These are phyloP conservation scores for Lactarius vividus DNA, from an alignment of 768 basidiomycete genomes.

Conservation along the genomic window DNA sequence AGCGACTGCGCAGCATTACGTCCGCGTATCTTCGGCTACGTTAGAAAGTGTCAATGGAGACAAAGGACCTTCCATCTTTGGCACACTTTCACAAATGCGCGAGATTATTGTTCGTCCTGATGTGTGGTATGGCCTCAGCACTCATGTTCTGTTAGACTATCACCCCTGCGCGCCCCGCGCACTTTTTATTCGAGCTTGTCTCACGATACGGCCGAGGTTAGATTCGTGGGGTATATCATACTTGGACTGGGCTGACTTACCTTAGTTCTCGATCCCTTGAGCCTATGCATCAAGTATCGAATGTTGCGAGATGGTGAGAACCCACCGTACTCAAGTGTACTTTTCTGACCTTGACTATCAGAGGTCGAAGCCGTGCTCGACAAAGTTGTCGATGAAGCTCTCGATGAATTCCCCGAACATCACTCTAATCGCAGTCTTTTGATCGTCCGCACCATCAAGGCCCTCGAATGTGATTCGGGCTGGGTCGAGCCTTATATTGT, in stretches of 20 bases:
- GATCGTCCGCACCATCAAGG: conserved; percentile 50
- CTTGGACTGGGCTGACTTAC: background rate
- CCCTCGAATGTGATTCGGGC: conserved; percentile 55
- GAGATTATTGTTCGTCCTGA: conserved; percentile 46
- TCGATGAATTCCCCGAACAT: conserved; percentile 38
- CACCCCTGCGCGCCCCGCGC: conserved; percentile 69
- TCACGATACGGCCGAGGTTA: conserved; percentile 60
- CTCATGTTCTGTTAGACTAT: conserved; percentile 52
- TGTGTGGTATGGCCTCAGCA: background rate
- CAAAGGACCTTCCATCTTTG: conserved; percentile 51
- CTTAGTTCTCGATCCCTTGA: conserved; percentile 60
- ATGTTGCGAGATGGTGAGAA: conserved; percentile 75
- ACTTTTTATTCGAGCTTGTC: conserved; percentile 79
- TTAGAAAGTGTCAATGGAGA: conserved; percentile 48
- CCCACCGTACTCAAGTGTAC: background rate
- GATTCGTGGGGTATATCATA: conserved; percentile 22
- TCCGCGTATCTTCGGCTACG: conserved; percentile 67
- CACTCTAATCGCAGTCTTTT: conserved; percentile 43
- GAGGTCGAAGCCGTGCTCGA: conserved; percentile 69
- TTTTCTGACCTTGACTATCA: conserved; percentile 32
- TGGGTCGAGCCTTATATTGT: conserved; percentile 72
- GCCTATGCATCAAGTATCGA: conserved; percentile 68
- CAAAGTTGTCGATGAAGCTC: conserved; percentile 42
- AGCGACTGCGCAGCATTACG: conserved; percentile 69
- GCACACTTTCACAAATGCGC: conserved; percentile 46